A percentile compares a stretch with the other conserved stretches of the same genome.
Evolutionary conservation across 2,329 filamentous ascomycete genomes (phyloP).

Genomic region (Alternaria conjuncta): DNA sequence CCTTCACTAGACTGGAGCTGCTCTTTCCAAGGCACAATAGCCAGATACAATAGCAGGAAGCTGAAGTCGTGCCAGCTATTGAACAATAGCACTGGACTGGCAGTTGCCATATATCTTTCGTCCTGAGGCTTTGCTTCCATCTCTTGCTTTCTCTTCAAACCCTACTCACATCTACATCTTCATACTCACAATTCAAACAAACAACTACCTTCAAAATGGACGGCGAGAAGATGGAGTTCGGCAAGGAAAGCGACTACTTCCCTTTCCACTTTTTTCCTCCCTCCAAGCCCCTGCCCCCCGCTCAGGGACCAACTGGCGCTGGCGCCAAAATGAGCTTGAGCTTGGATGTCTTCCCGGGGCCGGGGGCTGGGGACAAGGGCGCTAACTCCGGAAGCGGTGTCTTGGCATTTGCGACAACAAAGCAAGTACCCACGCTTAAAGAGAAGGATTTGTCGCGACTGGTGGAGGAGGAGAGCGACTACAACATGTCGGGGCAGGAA

Average conservation of each 20-base stretch:
- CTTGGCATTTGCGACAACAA: constrained; percentile 14
- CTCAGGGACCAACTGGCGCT: not conserved
- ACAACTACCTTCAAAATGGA: not conserved
- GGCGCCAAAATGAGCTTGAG: constrained; percentile 9
- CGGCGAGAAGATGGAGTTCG: not conserved
- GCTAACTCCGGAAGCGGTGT: constrained; percentile 7
- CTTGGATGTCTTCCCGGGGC: constrained; percentile 2
- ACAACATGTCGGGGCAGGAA: constrained; percentile 1
- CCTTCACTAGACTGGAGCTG: not conserved
- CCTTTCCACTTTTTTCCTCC: not conserved
- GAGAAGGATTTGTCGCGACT: not conserved
- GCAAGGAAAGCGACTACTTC: not conserved
- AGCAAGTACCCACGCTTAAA: constrained; percentile 13
- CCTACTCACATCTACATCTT: not conserved
- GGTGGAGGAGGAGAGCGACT: constrained; percentile 8
- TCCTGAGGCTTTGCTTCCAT: not conserved
- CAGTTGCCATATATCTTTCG: not conserved
- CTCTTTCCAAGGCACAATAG: not conserved
- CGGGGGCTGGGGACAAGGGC: constrained; percentile 2
- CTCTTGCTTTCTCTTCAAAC: not conserved
- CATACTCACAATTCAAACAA: not conserved
- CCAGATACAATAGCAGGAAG: not conserved
- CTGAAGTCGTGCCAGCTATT: not conserved
- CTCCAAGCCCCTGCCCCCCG: not conserved
- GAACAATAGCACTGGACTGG: not conserved